Evolutionary conservation across 148 eudicot genomes (phyloP).

Genomic region (Diospyros lotus): DNA sequence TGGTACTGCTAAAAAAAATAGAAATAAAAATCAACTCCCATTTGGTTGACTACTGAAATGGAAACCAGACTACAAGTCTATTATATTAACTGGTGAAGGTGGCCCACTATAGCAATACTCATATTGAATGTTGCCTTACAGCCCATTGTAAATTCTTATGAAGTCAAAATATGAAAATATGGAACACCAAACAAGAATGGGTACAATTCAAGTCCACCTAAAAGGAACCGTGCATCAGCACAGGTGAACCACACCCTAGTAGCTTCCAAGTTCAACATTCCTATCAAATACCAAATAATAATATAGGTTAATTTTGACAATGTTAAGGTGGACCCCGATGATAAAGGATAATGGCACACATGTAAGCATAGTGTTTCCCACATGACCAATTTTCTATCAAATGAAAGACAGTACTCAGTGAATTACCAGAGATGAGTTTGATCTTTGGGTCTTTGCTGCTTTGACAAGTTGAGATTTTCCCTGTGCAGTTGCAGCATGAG

Average conservation of each 20-base stretch:
- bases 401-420: background rate
- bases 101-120: background rate
- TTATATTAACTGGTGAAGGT: background rate
- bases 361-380: too few species aligned
- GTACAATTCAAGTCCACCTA: conserved; percentile 2
- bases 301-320: background rate
- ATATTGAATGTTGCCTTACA: background rate
- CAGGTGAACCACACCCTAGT: background rate
- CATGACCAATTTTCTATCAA: too few species aligned
- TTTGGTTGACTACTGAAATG: background rate
- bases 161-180: background rate
- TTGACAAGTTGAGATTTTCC: conserved; percentile 72
- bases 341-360: too few species aligned
- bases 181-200: background rate
- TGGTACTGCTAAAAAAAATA: too few species aligned
- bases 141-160: background rate
- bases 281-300: background rate
- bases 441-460: conserved; percentile 82
- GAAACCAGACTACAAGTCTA: background rate
- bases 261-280: background rate
- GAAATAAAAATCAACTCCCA: too few species aligned
- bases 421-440: conserved; percentile 88
- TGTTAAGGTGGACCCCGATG: background rate
- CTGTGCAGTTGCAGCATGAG: conserved; percentile 76
- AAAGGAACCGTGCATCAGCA: background rate